Base-by-base conservation (phyloP, 345 rosid genomes). In the Rhodamnia argentea region DNA sequence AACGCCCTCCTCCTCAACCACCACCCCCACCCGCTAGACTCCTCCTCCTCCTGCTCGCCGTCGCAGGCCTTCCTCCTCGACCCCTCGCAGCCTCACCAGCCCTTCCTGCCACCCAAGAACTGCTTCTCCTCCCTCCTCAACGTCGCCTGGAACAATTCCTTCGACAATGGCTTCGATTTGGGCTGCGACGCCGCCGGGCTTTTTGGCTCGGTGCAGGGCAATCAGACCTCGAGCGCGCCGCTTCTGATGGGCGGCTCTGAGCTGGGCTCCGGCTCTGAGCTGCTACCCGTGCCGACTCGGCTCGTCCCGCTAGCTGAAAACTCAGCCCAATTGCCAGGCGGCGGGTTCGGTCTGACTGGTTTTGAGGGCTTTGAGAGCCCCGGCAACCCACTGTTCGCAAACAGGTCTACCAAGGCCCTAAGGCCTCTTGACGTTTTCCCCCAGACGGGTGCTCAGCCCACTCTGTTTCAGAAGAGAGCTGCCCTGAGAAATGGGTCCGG, bases 401-500 rank as follows among this genome's bases (percentile, higher is more conserved):
- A 82, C 55, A 83, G 84, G 60, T 76, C 86, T 56, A 44, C 86
- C 59, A 87, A 87, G 84, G 86, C 84, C 22, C 84, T 87, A 55
- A 75, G 90, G 88, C 94, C 96, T 81, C 90, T 95, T 26, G 95
- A 94, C 83, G 93, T 90, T 20, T 89, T 92, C 85, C 92, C 96
- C 27, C 90, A 93, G 13, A 86, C 88, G 82, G 94, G 92, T 82
- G 91, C 92, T 2, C 96, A 91, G 53, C 95, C 94, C 40, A 95
- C 96, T 87, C 90, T 96, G 90, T 96, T 96, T 83, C 97, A 94
- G 91, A 95, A 95, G 88, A 91, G 98, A 78, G 96, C 98, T 11
- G 94, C 93, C 24, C 88, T 92, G 90, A 52, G 85, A n/a, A 64
- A 84, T 59, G 76, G 83, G 50, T 62, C 76, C 26, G 70, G 52